These are phyloP conservation scores for Prinsepia uniflora DNA, from an alignment of 306 rosid species.

Conservation along the genomic window DNA sequence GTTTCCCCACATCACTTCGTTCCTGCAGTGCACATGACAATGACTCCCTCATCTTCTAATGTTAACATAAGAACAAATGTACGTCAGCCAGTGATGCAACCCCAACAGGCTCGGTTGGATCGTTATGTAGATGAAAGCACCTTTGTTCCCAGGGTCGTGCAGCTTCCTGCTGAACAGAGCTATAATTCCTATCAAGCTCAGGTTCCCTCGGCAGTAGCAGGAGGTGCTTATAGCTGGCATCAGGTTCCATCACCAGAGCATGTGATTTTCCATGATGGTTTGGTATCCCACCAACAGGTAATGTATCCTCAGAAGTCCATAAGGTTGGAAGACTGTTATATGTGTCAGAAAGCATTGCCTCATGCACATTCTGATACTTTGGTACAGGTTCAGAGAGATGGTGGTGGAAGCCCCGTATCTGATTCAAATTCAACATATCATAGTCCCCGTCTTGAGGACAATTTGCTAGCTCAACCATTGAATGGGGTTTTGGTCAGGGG, in stretches of 20 bases:
- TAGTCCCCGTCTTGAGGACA: constrained; percentile 53
- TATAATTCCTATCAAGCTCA: constrained; percentile 55
- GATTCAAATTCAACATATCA: constrained; percentile 43
- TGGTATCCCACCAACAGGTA: constrained; percentile 50
- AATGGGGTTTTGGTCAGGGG: constrained; percentile 43
- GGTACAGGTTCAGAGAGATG: constrained; percentile 46
- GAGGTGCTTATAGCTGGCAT: constrained; percentile 63
- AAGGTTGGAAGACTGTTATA: constrained; percentile 52
- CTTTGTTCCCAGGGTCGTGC: constrained; percentile 53
- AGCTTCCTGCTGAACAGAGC: constrained; percentile 61
- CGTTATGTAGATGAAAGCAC: constrained; percentile 51
- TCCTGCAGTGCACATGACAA: constrained; percentile 49
- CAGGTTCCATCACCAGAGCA: constrained; percentile 56
- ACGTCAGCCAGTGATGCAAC: constrained; percentile 47
- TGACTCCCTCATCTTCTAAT: constrained; percentile 50
- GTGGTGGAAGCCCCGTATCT: constrained; percentile 35
- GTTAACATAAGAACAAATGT: constrained; percentile 45
- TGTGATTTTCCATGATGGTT: constrained; percentile 47
- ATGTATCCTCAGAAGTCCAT: constrained; percentile 40
- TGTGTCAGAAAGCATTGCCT: constrained; percentile 77
- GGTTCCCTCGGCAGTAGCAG: constrained; percentile 41
- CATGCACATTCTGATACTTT: constrained; percentile 79
- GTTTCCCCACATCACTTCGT: constrained; percentile 43
- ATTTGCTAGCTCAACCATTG: constrained; percentile 39
- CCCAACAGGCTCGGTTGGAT: constrained; percentile 49